A percentile compares a stretch with the other conserved stretches of the same genome.
Evolutionary conservation across 768 basidiomycete genomes (phyloP).

Genomic region (Russula emetica): DNA sequence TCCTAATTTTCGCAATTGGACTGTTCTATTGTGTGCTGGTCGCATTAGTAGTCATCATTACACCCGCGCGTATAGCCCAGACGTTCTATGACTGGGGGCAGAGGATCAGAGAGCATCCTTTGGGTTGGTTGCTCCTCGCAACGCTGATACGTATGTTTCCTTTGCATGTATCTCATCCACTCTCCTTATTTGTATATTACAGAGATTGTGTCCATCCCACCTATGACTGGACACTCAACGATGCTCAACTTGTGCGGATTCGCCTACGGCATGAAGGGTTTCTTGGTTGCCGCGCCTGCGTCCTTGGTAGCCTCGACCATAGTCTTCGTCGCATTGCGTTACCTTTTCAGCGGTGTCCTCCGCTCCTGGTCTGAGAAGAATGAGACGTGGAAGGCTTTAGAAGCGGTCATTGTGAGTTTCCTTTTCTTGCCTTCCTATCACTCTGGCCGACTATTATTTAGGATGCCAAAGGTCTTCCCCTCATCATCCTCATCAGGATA

Average conservation of each 20-base stretch:
- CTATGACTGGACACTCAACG: constrained; percentile 64
- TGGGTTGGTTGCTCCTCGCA: constrained; percentile 59
- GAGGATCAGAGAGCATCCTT: constrained; percentile 51
- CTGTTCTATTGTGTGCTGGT: constrained; percentile 49
- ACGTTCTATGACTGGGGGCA: constrained; percentile 64
- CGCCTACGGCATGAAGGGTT: constrained; percentile 77
- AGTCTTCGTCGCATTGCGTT: constrained; percentile 57
- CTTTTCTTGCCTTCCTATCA: neutral
- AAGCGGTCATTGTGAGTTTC: constrained; percentile 61
- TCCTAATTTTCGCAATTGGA: constrained; percentile 53
- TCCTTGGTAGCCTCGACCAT: constrained; percentile 62
- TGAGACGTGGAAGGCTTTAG: constrained; percentile 73
- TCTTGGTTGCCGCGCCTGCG: constrained; percentile 55
- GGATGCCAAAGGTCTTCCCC: constrained; percentile 71
- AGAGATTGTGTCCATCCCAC: constrained; percentile 55
- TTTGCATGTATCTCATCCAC: neutral
- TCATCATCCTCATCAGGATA: constrained; percentile 75
- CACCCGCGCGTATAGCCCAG: constrained; percentile 65
- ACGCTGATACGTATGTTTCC: constrained; percentile 47
- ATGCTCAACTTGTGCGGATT: constrained; percentile 68
- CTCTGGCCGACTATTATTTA: constrained; percentile 31
- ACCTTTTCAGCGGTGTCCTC: constrained; percentile 52
- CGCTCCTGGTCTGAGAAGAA: constrained; percentile 57
- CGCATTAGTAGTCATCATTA: constrained; percentile 46
- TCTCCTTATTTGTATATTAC: constrained; percentile 1